Conservation (phyloP, 345 rosid genomes). For the Salix suchowensis region DNA sequence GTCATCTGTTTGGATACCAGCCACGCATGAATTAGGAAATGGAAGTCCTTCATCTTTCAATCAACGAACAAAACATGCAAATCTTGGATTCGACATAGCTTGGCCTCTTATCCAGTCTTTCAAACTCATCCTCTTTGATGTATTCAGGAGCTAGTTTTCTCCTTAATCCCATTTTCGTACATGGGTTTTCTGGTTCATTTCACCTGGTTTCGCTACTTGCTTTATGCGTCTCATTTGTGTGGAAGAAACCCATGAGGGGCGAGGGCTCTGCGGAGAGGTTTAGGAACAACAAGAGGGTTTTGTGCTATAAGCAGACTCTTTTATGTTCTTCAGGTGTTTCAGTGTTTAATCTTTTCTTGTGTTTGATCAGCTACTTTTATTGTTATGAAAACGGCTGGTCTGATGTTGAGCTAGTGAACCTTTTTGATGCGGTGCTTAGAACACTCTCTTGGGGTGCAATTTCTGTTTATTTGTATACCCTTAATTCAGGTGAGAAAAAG, state of each 20-base stretch:
- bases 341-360: conserved; percentile 41
- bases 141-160: conserved; percentile 25
- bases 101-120: not conserved
- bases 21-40: too few relatives aligned
- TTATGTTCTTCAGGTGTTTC: conserved; percentile 51
- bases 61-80: conserved; percentile 2
- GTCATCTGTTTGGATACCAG: too few relatives aligned
- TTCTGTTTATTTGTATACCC: conserved; percentile 30
- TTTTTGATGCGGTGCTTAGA: conserved; percentile 52
- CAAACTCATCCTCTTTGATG: conserved; percentile 6
- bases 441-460: conserved; percentile 64
- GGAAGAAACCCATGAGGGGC: not conserved
- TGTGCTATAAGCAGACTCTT: conserved; percentile 40
- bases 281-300: conserved; percentile 7
- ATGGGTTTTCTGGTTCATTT: conserved; percentile 32
- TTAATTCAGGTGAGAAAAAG: conserved; percentile 24
- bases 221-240: conserved; percentile 14
- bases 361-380: conserved; percentile 53
- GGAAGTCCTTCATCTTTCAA: too few relatives aligned
- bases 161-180: conserved; percentile 24
- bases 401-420: conserved; percentile 40
- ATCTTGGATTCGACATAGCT: conserved; percentile 2
- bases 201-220: conserved; percentile 24
- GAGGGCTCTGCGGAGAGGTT: conserved; percentile 4
- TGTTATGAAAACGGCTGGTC: conserved; percentile 63